Percentiles rank a stretch among this genome's conserved stretches.
Conservation (phyloP, 164 flowering plant genomes). For the Vitis amurensis region DNA sequence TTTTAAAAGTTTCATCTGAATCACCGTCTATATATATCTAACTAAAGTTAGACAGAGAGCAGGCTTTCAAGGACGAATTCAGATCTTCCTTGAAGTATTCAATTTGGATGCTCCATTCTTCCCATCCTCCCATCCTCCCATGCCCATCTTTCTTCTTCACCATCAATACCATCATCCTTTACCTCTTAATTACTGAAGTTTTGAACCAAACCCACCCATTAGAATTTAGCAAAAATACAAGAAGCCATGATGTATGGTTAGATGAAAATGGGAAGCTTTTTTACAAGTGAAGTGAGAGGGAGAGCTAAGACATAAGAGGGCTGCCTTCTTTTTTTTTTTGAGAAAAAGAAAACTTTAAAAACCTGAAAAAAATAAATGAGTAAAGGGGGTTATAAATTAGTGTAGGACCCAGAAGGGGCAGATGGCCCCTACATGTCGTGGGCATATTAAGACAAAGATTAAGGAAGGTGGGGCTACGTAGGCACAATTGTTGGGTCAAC, state of each 20-base stretch:
- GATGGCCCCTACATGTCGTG: constrained; percentile 65
- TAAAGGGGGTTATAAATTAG: constrained; percentile 3
- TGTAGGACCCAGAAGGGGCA: constrained; percentile 45
- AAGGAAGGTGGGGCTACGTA: constrained; percentile 46
- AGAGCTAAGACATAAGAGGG: no score
- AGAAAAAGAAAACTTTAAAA: no score
- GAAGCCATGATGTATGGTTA: no score
- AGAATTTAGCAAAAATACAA: no score
- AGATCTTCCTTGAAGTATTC: constrained; percentile 28
- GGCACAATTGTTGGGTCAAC: constrained; percentile 58
- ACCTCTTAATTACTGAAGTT: no score
- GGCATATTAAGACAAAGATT: constrained; percentile 57
- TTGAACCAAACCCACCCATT: no score
- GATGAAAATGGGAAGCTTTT: no score
- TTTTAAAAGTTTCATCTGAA: constrained; percentile 9
- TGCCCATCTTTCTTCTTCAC: no score
- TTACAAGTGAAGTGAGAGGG: no score
- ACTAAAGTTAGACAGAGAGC: constrained; percentile 9
- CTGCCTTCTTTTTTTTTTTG: no score
- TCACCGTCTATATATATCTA: constrained; percentile 6
- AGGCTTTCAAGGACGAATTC: constrained; percentile 25
- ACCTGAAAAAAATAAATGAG: background rate
- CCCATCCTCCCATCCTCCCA: background rate
- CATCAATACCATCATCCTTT: no score
- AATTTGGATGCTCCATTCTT: constrained; percentile 6